These are phyloP conservation scores for Auriculariales sp. DNA, from an alignment of 768 basidiomycete species.

Conservation along the genomic window DNA sequence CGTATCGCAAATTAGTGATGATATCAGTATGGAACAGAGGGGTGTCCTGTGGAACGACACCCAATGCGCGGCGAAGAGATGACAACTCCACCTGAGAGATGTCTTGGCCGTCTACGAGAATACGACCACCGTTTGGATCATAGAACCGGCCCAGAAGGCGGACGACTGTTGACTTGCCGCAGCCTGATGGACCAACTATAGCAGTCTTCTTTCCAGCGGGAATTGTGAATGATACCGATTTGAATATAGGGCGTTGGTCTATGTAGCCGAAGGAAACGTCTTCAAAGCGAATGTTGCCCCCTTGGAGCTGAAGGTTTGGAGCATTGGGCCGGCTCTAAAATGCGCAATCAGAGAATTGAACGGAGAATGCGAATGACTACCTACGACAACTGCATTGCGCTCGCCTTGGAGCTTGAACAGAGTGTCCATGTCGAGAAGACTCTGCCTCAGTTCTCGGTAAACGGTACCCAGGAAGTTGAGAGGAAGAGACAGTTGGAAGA, in stretches of 20 bases:
- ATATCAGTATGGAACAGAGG: slow-evolving; percentile 94
- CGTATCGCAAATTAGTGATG: slow-evolving; percentile 91
- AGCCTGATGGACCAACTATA: slow-evolving; percentile 92
- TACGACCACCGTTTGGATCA: slow-evolving; percentile 65
- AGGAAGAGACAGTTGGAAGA: slow-evolving; percentile 92
- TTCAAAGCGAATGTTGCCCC: slow-evolving; percentile 85
- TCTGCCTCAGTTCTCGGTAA: slow-evolving; percentile 93
- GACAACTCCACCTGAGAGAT: slow-evolving; percentile 56
- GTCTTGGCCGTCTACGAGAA: slow-evolving; percentile 80
- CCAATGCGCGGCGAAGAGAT: slow-evolving; percentile 60
- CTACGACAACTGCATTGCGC: slow-evolving; percentile 53
- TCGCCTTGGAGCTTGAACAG: slow-evolving; percentile 81
- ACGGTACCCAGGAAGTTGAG: slow-evolving; percentile 96
- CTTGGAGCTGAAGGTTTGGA: slow-evolving; percentile 49
- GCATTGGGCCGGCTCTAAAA: slow-evolving; percentile 55
- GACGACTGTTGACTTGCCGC: slow-evolving; percentile 95
- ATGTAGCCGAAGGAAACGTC: slow-evolving; percentile 89
- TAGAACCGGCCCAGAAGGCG: slow-evolving; percentile 92
- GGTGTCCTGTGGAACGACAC: slow-evolving; percentile 96
- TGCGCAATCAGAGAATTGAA: not conserved
- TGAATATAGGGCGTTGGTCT: slow-evolving; percentile 84
- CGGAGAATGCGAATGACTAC: slow-evolving; percentile 3
- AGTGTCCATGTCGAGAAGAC: slow-evolving; percentile 92
- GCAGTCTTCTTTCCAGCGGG: slow-evolving; percentile 96
- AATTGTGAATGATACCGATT: slow-evolving; percentile 71